phyloP scores from a whole-genome alignment of 1,284 basidiomycete genomes.

The Neotropicomus parvogracilis region DNA sequence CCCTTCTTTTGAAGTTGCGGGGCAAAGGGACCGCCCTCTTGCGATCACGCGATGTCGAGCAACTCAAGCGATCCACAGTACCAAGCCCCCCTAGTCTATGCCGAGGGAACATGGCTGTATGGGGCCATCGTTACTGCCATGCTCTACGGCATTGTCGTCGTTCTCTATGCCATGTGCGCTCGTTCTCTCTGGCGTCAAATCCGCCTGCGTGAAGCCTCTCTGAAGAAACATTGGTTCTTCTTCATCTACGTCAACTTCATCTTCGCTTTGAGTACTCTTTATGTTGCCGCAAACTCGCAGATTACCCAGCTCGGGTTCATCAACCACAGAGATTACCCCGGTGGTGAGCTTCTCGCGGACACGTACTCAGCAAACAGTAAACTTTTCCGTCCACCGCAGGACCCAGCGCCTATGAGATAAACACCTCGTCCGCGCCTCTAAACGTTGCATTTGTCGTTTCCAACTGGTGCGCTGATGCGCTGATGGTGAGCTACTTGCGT shows the following conservation, averaged over 20 bases:
- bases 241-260: conserved; percentile 31
- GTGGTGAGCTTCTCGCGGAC: conserved; percentile 24
- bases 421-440: conserved; percentile 22
- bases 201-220: conserved; percentile 3
- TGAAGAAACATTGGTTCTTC: conserved; percentile 25
- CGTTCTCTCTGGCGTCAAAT: conserved; percentile 29
- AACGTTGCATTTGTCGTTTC: conserved; percentile 31
- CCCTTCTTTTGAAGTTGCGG: conserved; percentile 3
- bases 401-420: conserved; percentile 26
- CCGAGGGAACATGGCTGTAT: conserved; percentile 32
- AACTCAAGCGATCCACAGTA: conserved; percentile 14
- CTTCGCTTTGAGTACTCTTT: conserved; percentile 33
- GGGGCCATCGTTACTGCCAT: conserved; percentile 30
- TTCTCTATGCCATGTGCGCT: conserved; percentile 28
- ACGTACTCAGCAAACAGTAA: not conserved
- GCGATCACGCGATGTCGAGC: conserved; percentile 14
- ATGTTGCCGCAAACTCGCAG: conserved; percentile 23
- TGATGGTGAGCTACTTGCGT: conserved; percentile 29
- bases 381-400: conserved; percentile 10
- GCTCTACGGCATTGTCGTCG: conserved; percentile 31
- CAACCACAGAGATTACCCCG: conserved; percentile 35
- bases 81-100: conserved; percentile 21
- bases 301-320: conserved; percentile 36
- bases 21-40: not conserved
- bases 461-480: conserved; percentile 33